Percentiles rank a stretch among this genome's conserved stretches.
Evolutionary conservation across 106 monocot species (phyloP).

Genomic region (Apostasia ramifera): DNA sequence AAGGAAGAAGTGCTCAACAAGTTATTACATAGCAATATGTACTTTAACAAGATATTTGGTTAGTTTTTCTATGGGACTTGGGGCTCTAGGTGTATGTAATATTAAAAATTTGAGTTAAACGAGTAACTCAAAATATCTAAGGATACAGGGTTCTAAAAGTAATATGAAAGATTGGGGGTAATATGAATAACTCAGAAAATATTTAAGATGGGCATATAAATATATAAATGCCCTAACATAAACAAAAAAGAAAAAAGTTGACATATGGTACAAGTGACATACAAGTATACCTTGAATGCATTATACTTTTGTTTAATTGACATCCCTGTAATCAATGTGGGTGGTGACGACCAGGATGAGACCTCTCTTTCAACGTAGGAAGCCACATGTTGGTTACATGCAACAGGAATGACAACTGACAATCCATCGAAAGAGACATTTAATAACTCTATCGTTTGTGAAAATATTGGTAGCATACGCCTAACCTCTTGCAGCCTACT

Average conservation of each 20-base stretch:
- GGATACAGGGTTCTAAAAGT: too few relatives aligned
- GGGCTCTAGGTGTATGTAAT: too few relatives aligned
- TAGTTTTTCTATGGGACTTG: too few relatives aligned
- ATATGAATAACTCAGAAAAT: too few relatives aligned
- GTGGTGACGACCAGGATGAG: slow-evolving; percentile 23
- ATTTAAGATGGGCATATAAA: too few relatives aligned
- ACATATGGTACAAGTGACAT: neutral
- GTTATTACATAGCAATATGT: too few relatives aligned
- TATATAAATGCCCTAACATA: too few relatives aligned
- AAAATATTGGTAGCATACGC: slow-evolving; percentile 85
- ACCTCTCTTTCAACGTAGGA: slow-evolving; percentile 36
- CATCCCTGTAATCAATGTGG: slow-evolving; percentile 50
- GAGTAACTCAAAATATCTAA: too few relatives aligned
- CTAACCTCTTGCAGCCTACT: slow-evolving; percentile 93
- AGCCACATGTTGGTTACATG: slow-evolving; percentile 66
- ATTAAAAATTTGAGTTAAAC: too few relatives aligned
- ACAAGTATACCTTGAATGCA: slow-evolving; percentile 63
- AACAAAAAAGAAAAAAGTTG: neutral
- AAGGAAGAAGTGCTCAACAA: too few relatives aligned
- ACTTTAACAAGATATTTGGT: too few relatives aligned
- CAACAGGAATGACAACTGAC: slow-evolving; percentile 50
- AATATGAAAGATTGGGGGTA: too few relatives aligned
- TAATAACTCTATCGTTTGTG: slow-evolving; percentile 48
- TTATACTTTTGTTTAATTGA: slow-evolving; percentile 64
- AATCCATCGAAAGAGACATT: slow-evolving; percentile 35